phyloP scores from a whole-genome alignment of 352 stramenopile genomes.

The Globisporangium nagaii region DNA sequence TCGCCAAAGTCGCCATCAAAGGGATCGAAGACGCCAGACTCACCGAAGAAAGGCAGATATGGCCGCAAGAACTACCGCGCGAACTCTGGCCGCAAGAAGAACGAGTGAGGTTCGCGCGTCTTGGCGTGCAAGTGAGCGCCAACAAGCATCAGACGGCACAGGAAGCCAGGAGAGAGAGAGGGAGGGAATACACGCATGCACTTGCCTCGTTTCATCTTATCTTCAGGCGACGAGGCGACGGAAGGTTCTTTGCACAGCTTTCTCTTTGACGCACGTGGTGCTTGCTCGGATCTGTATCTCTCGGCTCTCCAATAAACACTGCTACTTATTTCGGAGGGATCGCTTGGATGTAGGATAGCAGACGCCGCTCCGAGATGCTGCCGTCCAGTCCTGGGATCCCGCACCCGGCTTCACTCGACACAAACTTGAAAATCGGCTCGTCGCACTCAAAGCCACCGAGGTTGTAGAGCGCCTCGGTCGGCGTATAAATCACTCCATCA shows the following conservation, averaged over 20 bases:
- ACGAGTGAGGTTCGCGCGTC: too few relatives aligned
- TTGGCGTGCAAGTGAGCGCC: too few relatives aligned
- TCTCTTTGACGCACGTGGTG: neutral
- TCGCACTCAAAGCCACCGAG: slow-evolving; percentile 81
- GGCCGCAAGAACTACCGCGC: slow-evolving; percentile 75
- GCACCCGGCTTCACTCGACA: slow-evolving; percentile 68
- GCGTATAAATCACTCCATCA: slow-evolving; percentile 84
- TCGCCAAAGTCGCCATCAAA: slow-evolving; percentile 30
- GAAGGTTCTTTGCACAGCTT: neutral
- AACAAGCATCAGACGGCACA: too few relatives aligned
- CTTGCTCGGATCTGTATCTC: slow-evolving; percentile 5
- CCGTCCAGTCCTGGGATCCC: slow-evolving; percentile 78
- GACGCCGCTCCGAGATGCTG: slow-evolving; percentile 68
- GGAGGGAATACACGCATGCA: slow-evolving; percentile 1
- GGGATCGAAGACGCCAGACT: slow-evolving; percentile 20
- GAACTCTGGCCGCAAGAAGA: slow-evolving; percentile 58
- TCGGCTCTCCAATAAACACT: slow-evolving; percentile 9
- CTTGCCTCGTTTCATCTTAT: slow-evolving; percentile 10
- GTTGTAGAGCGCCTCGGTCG: slow-evolving; percentile 78
- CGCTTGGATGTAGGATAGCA: slow-evolving; percentile 78
- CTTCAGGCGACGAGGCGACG: too few relatives aligned
- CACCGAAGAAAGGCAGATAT: slow-evolving; percentile 55
- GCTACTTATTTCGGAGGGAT: slow-evolving; percentile 54
- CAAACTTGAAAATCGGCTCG: slow-evolving; percentile 87
- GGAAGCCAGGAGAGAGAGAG: neutral